Conservation (phyloP, 768 basidiomycete genomes). For the Coprinopsis strossmayeri region DNA sequence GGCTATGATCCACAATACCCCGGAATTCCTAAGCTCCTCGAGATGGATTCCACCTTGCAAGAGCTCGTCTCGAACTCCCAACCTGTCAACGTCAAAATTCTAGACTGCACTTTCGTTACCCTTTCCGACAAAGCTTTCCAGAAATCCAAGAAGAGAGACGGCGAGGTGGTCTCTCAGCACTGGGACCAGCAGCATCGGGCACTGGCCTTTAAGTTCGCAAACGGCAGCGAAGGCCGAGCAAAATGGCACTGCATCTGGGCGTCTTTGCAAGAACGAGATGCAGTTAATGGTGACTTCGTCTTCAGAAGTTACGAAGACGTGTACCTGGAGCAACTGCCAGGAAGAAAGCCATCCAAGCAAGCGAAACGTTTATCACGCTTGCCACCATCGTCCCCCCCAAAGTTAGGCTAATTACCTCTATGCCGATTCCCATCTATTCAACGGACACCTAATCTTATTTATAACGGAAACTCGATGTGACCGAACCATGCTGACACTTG, state of each 20-base stretch:
- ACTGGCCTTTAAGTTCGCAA: slow-evolving; percentile 50
- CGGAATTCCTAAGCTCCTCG: slow-evolving; percentile 54
- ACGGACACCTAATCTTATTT: too few species aligned
- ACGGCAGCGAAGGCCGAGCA: slow-evolving; percentile 18
- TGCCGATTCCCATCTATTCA: too few species aligned
- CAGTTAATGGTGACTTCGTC: slow-evolving; percentile 29
- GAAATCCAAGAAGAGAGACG: slow-evolving; percentile 21
- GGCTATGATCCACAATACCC: slow-evolving; percentile 53
- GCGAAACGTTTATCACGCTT: slow-evolving; percentile 20
- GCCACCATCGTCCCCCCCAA: neutral
- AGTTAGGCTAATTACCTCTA: neutral
- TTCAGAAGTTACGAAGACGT: slow-evolving; percentile 59
- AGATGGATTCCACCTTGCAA: slow-evolving; percentile 36
- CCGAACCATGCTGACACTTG: too few species aligned
- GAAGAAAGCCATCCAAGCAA: slow-evolving; percentile 26
- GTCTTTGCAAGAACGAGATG: slow-evolving; percentile 46
- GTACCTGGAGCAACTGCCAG: slow-evolving; percentile 42
- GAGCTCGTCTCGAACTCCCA: slow-evolving; percentile 26
- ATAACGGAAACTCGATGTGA: too few species aligned
- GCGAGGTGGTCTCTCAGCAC: slow-evolving; percentile 19
- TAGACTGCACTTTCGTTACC: slow-evolving; percentile 47
- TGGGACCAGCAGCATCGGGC: slow-evolving; percentile 44
- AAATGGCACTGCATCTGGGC: slow-evolving; percentile 65
- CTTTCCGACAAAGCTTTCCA: slow-evolving; percentile 56
- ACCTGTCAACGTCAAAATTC: slow-evolving; percentile 33